Conservation (phyloP, 2,329 filamentous ascomycete genomes). For the Aspergillus sp. region DNA sequence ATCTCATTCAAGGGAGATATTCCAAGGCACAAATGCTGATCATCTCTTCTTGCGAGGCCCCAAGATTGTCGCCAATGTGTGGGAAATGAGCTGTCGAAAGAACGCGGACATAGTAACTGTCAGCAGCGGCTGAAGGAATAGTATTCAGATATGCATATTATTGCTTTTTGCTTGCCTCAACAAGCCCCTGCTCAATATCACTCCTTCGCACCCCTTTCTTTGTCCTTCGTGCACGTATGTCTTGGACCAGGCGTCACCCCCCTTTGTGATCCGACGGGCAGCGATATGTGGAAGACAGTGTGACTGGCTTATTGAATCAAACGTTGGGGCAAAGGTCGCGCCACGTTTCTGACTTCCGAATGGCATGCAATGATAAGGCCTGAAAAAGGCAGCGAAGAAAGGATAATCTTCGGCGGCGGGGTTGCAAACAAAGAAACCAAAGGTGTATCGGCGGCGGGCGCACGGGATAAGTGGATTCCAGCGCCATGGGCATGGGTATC, state of each 20-base stretch:
- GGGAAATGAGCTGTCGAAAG: constrained; percentile 2
- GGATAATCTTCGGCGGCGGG: neutral
- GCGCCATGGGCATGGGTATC: neutral
- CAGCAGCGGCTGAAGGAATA: neutral
- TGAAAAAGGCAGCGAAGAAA: neutral
- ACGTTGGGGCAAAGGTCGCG: neutral
- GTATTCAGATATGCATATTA: neutral
- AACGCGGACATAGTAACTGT: neutral
- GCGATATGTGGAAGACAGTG: neutral
- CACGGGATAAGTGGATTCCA: neutral
- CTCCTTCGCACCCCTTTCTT: neutral
- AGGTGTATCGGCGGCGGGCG: neutral
- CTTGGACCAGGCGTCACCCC: neutral
- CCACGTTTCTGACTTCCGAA: neutral
- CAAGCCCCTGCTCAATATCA: too few relatives aligned
- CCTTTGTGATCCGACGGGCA: neutral
- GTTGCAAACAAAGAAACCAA: neutral
- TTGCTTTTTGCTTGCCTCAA: constrained; percentile 2
- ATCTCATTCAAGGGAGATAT: neutral
- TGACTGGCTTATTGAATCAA: neutral
- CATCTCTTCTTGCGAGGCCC: neutral
- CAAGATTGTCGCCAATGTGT: neutral
- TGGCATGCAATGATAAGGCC: neutral
- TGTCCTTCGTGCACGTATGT: neutral
- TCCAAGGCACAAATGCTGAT: neutral